Evolutionary conservation across 2,329 filamentous ascomycete genomes (phyloP), one percentile per base, ranked within the genome.

Genomic region (Xylaria sp.): DNA sequence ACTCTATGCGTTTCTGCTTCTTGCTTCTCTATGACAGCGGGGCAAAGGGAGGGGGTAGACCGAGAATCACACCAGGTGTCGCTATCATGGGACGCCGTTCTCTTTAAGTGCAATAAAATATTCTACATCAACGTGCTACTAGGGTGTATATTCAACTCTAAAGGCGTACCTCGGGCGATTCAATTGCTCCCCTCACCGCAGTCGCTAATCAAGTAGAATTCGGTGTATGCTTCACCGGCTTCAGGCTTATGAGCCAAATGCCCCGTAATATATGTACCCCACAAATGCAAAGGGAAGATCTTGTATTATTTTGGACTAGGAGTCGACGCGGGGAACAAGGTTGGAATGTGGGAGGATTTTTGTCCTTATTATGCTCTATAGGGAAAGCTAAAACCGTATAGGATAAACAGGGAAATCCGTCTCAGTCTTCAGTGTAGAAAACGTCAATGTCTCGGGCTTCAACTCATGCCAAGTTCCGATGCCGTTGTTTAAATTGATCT

Each of bases 201-300:
- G 27, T 51, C 37, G 6, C 21, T 21, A 44, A 44, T 44, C 29
- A 44, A 63, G 25, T 10, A 63, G 40, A 42, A 23, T 35, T 59
- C 54, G 65, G 64, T 48, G 44, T 54, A 40, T 62, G 44, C 60
- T 57, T 29, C 12, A 57, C 60, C 60, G 61, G 35, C 35, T 67
- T 47, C 50, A 60, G 53, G 29, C 32, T 9, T 51, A 8, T 9
- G 55, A 47, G 59, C 25, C n/a, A 37, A 5, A 54, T 47, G 42
- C 66, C 69, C 66, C 63, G 63, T 66, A 58, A 61, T 23, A n/a
- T 42, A 27, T 61, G 47, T 60, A 63, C 63, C 57, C 66, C 63
- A 42, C 59, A 62, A 62, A 42, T 65, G 37, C 44, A 48, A 42
- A 32, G 54, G 53, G 27, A 9, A 2, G 18, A 47, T 48, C 32